Evolutionary conservation across 2,329 filamentous ascomycete genomes (phyloP).

Genomic region (Fusarium solani-melongenae): DNA sequence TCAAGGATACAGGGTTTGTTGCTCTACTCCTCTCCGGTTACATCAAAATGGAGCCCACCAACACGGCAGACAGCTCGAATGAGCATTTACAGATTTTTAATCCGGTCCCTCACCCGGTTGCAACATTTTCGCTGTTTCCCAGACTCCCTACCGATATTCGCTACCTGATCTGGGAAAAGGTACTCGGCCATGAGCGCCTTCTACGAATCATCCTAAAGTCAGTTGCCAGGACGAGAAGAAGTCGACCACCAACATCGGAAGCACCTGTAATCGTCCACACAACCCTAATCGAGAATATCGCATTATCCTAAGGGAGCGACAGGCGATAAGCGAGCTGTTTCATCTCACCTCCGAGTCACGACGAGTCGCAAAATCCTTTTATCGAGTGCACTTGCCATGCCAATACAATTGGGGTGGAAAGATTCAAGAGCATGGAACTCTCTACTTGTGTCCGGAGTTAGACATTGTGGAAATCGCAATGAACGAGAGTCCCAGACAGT

Average conservation of each 20-base stretch:
- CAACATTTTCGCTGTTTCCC: not conserved
- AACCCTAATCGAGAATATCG: not conserved
- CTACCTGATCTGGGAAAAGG: not conserved
- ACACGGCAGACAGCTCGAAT: not conserved
- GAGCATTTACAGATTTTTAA: not conserved
- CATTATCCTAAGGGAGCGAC: not conserved
- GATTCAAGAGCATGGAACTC: not conserved
- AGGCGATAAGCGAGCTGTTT: not conserved
- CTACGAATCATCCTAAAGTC: not conserved
- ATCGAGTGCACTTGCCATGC: not conserved
- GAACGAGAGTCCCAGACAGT: not conserved
- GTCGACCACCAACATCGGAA: not conserved
- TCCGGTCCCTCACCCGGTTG: not conserved
- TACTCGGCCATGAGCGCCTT: not conserved
- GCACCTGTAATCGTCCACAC: rapidly evolving
- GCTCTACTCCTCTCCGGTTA: not conserved
- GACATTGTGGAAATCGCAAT: not conserved
- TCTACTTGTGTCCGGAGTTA: not conserved
- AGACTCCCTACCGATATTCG: not conserved
- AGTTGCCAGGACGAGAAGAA: not conserved
- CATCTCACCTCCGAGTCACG: not conserved
- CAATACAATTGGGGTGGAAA: not conserved
- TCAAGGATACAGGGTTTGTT: not conserved
- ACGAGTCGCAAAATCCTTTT: not conserved
- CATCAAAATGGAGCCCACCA: not conserved